These are phyloP conservation scores for Paramecium pentaurelia DNA, from an alignment of 73 alveolate genomes.

Conservation along the genomic window DNA sequence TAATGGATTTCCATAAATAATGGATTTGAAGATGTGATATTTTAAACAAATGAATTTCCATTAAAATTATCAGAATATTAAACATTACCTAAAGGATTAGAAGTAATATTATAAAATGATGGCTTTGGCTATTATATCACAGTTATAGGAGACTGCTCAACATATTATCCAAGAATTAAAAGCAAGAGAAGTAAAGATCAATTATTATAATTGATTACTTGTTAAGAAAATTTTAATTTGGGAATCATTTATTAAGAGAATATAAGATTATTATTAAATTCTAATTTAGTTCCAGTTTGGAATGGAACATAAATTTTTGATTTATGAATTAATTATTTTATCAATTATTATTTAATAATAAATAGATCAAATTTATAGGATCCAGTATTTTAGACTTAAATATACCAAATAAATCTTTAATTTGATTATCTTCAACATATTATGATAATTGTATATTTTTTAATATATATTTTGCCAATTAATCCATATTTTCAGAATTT, in stretches of 20 bases:
- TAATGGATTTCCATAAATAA: background rate
- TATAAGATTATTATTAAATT: background rate
- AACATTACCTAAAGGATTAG: background rate
- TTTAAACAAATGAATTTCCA: background rate
- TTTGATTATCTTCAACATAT: background rate
- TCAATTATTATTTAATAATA: constrained; percentile 35
- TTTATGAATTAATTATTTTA: background rate
- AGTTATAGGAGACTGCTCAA: background rate
- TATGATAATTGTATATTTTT: background rate
- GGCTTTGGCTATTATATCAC: background rate
- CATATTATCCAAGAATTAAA: background rate
- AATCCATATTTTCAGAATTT: constrained; percentile 10
- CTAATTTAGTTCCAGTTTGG: background rate
- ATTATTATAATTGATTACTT: background rate
- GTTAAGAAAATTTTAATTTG: background rate
- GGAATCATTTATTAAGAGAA: background rate
- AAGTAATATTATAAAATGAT: background rate
- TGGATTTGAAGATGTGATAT: background rate
- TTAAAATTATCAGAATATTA: background rate
- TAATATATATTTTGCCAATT: background rate
- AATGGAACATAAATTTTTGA: background rate
- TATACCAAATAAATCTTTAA: background rate
- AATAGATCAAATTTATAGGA: background rate
- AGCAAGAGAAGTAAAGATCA: background rate
- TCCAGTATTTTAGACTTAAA: background rate